Conservation (phyloP, 2,329 filamentous ascomycete genomes). For the Apiospora aurea region DNA sequence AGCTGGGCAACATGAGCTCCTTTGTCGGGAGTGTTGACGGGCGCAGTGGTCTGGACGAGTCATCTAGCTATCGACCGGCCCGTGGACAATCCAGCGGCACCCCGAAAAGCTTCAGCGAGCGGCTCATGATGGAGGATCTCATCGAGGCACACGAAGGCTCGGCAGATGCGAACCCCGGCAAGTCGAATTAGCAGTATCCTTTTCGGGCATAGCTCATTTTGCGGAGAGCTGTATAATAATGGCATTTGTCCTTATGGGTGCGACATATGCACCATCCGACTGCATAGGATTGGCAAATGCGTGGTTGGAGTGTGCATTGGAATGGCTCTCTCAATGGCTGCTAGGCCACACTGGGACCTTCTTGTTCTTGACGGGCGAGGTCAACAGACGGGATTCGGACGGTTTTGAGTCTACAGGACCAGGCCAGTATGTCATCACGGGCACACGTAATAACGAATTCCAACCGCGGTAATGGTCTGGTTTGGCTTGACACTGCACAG, state of each 20-base stretch:
- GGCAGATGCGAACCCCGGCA: slow-evolving; percentile 4
- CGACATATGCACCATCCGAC: not conserved
- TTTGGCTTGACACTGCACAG: not conserved
- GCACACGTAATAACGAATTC: not conserved
- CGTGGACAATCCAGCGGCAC: slow-evolving; percentile 49
- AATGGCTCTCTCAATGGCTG: not conserved
- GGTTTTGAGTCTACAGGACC: not conserved
- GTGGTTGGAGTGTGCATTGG: slow-evolving; percentile 8
- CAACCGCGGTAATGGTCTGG: not conserved
- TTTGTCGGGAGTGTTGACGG: slow-evolving; percentile 63
- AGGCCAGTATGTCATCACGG: not conserved
- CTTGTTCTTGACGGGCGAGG: not conserved
- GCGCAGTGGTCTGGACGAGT: slow-evolving; percentile 56
- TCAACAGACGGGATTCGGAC: not conserved
- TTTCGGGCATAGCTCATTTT: not conserved
- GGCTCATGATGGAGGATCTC: slow-evolving; percentile 57
- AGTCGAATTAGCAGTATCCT: not conserved
- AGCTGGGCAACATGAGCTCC: slow-evolving; percentile 55
- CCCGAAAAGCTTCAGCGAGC: slow-evolving; percentile 56
- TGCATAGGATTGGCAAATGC: not conserved
- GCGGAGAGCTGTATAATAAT: not conserved
- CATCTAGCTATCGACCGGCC: slow-evolving; percentile 52
- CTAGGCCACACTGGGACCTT: not conserved
- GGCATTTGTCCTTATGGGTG: not conserved
- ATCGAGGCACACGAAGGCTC: slow-evolving; percentile 34